A percentile compares a stretch with the other conserved stretches of the same genome.
Evolutionary conservation across 2,329 filamentous ascomycete genomes (phyloP).

Genomic region (Zymoseptoria brevis): DNA sequence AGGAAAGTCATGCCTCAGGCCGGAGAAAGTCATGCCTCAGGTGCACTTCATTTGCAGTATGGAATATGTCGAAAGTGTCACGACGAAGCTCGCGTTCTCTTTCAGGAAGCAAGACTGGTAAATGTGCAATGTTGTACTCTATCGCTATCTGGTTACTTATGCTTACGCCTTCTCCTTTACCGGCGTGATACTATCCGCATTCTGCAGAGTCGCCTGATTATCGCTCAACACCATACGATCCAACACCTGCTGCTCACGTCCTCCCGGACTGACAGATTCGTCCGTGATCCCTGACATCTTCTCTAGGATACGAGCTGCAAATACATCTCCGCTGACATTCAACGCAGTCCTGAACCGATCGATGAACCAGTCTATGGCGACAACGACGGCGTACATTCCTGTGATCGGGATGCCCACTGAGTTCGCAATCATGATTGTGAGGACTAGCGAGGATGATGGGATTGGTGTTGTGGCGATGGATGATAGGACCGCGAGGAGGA

Average conservation of each 20-base stretch:
- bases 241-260: background rate
- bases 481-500: constrained; percentile 43
- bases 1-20: background rate
- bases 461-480: constrained; percentile 50
- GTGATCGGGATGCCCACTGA: constrained; percentile 40
- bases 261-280: constrained; percentile 1
- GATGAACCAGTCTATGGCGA: constrained; percentile 50
- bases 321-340: constrained; percentile 47
- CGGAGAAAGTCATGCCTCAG: no score
- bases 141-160: no score
- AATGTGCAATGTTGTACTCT: no score
- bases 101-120: background rate
- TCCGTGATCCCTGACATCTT: constrained; percentile 35
- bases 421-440: constrained; percentile 45
- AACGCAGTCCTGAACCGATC: constrained; percentile 47
- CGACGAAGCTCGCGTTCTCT: background rate
- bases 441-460: constrained; percentile 44
- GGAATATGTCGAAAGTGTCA: background rate
- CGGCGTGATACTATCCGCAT: background rate
- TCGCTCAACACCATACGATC: background rate
- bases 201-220: background rate
- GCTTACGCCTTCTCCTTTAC: background rate
- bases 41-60: background rate
- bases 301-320: constrained; percentile 34
- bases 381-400: constrained; percentile 46